Base-by-base conservation (phyloP, 495 filamentous ascomycete genomes). In the Aspergillus wentii region DNA sequence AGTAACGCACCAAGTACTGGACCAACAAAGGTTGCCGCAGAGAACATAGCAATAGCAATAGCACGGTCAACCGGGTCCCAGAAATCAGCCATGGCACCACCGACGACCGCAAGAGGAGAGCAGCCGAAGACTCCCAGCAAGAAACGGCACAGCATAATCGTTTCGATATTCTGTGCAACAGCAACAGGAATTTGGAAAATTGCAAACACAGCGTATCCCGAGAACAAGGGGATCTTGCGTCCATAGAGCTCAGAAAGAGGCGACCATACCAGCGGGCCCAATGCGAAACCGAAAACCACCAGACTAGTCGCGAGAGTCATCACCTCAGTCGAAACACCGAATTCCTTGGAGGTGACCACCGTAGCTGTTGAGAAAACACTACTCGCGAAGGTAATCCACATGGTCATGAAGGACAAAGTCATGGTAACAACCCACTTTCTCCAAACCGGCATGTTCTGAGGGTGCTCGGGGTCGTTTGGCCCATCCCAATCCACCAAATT, bases 381-480 rank as follows among this genome's bases (percentile, higher is more conserved):
- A 37, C 64, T 73, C 2, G 74, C 58, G 31, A 82, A 83, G 8
- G 79, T 79, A 32, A 80, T 65, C 57, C 68, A 72, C 51, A 82
- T 66, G 3, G 75, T 80, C 63, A 82, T 66, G 1, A 53, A 49
- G 8, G 69, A 69, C 39, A 83, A 61, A 19, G 82, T 66, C 49
- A 78, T 71, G 0, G 89, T 82, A 32, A 85, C 71, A 0, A 79
- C 41, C 80, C 83, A 89, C 62, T 94, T 94, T 34, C 71, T 67
- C 26, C 57, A 44, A 0, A 48, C 41, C 0, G 74, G 52, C 46
- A 82, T 86, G 57, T 91, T 89, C 51, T 79, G 69, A 4, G 85
- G 85, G 61, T 87, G 85, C 29, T 75, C 62, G 0, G 82, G 82
- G 45, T 90, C 85, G 33, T 83, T 50, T 0, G 61, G 64, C 6